Base-by-base conservation (phyloP, 139 green algal species). In the Chlorella sp. region DNA sequence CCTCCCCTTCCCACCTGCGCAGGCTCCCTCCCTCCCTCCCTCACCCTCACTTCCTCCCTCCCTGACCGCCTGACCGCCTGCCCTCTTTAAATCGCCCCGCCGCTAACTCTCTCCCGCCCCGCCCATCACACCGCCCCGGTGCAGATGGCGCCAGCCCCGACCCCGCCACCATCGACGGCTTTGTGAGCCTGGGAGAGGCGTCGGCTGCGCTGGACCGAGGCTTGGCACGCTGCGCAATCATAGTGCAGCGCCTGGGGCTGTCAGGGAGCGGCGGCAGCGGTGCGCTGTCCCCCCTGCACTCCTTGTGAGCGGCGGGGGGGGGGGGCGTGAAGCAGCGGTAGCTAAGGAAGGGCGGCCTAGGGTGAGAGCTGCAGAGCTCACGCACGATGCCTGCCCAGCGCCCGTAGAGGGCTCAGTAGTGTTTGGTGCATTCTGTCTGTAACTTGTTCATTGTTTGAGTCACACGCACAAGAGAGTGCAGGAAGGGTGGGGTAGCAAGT, bases 141-240 rank as follows among this genome's bases (percentile, higher is more conserved):
- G 73, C 48, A 69, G 83, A 78, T 15, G 79, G 61, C 36, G 57
- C 40, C 53, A 73, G 66, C 36, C 64, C 66, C 0, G 39, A 89
- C 88, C 85, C 90, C 39, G 85, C 61, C 32, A 2, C 30, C 0
- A 61, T 92, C 40, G 28, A 68, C 3, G 21, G 28, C 22, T 93
- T 90, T 90, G 90, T 93, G 36, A 81, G 77, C 32, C 80, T 93
- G 60, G 87, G 83, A 0, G 34, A 69, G 24, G 90, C 90, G 19
- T 75, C 57, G 42, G 42, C 83, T 12, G 87, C 81, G 24, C 34
- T 91, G 73, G 21, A 90, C 64, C 42, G 75, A n/a, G 87, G 90
- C 19, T 0, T 89, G 48, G 60, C 61, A 16, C 84, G 64, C 30
- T 88, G 84, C 39, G 26, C 71, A 30, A 30, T 36, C 12, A 40